These are phyloP conservation scores for Discostella stelligeroides DNA, from an alignment of 108 stramenopile species.

Conservation along the genomic window DNA sequence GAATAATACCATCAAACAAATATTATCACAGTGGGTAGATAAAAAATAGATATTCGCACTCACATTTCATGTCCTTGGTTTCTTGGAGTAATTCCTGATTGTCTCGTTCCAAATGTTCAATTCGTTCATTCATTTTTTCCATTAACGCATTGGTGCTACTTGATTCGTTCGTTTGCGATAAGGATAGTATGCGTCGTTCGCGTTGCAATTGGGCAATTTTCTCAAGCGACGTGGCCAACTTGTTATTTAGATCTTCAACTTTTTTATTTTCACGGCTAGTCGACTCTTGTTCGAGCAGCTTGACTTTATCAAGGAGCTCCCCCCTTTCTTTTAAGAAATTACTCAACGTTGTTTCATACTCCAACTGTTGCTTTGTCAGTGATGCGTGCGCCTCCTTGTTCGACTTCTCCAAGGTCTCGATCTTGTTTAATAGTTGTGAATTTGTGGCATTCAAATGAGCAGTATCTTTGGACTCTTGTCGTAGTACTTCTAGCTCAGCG, in stretches of 20 bases:
- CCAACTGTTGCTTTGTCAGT: conserved; percentile 5
- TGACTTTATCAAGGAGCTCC: conserved; percentile 3
- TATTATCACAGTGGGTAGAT: too few relatives aligned
- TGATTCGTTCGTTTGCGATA: neutral
- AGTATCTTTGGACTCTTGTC: neutral
- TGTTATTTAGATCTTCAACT: conserved; percentile 6
- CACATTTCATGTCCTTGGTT: conserved; percentile 19
- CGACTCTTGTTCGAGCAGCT: neutral
- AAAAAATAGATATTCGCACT: too few relatives aligned
- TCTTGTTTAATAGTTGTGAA: conserved; percentile 7
- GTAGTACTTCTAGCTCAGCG: conserved; percentile 2
- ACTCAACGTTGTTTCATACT: neutral
- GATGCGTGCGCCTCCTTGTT: conserved; percentile 14
- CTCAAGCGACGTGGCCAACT: conserved; percentile 7
- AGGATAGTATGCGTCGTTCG: neutral
- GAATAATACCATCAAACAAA: too few relatives aligned
- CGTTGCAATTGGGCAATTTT: conserved; percentile 15
- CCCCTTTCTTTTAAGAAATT: conserved; percentile 1
- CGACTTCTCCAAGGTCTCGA: conserved; percentile 6
- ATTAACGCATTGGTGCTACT: neutral
- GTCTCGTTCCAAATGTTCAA: conserved; percentile 1
- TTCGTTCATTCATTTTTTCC: conserved; percentile 1
- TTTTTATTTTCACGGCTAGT: neutral
- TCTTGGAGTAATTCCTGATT: conserved; percentile 15
- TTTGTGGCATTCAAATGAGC: neutral